Evolutionary conservation across 257 asterid genomes (phyloP), one percentile per base, ranked within the genome.

Genomic region (Salvia splendens): DNA sequence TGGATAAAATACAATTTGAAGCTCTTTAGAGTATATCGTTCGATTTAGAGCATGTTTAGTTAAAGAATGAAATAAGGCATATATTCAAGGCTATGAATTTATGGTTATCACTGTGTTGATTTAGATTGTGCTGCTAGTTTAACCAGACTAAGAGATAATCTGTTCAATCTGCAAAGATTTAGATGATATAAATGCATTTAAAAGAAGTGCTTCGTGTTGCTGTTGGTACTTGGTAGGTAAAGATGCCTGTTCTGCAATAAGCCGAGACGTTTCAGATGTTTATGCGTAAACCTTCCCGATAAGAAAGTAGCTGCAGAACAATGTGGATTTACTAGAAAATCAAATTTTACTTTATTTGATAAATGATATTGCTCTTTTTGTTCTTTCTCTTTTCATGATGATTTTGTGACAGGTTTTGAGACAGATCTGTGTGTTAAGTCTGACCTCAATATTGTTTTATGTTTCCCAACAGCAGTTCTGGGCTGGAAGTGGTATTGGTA

Each of bases 391-490:
- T 8, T 14, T 15, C 70, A n/a, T 55, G 66, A 72, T 67, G 24
- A 46, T 62, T 57, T 56, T 64, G 49, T 61, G 74, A 67, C 86
- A 71, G 77, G 86, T 80, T 28, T 71, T 69, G 81, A 78, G 73
- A 71, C 32, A 78, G 77, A 45, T 61, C 52, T 77, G 55, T 79
- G 36, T 71, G 71, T 61, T 77, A 45, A 64, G 72, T 76, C 76
- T 85, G 65, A 73, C 68, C 59, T 79, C 86, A 67, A 60, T 67
- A 24, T 69, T 83, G 79, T 80, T 75, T 74, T 78, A 32, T 82
- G 71, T 76, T 79, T 79, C 50, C 71, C 61, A 70, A 58, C 96
- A 89, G 97, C 85, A 85, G 40, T 77, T 78, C 58, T 78, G 78
- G 84, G 74, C 83, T 8, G 91, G 87, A 67, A 77, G 83, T 68